These are phyloP conservation scores for Neurospora sp. DNA, from an alignment of 2,329 filamentous ascomycete genomes.

Conservation along the genomic window DNA sequence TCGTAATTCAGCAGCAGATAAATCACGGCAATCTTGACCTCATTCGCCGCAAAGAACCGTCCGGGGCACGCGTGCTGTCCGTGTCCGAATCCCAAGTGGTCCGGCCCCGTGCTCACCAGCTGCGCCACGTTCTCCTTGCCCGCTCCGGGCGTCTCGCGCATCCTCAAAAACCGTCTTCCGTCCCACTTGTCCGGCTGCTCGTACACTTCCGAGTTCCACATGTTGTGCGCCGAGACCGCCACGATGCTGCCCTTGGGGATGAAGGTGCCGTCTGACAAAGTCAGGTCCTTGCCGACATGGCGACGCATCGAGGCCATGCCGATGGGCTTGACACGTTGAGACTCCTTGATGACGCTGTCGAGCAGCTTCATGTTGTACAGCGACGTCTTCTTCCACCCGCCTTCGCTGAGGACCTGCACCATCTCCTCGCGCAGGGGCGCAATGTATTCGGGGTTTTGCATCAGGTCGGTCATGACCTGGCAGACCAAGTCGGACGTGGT, in stretches of 20 bases:
- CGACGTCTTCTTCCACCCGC: conserved; percentile 25
- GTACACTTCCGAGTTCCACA: conserved; percentile 18
- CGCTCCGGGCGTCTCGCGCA: conserved; percentile 15
- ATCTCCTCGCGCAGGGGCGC: conserved; percentile 33
- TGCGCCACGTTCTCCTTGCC: conserved; percentile 19
- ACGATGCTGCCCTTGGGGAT: conserved; percentile 16
- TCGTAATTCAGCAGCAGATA: conserved; percentile 24
- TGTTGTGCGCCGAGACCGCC: conserved; percentile 11
- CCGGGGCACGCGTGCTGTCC: conserved; percentile 32
- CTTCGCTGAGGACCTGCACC: conserved; percentile 22
- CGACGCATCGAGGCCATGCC: conserved; percentile 13
- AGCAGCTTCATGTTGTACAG: conserved; percentile 29
- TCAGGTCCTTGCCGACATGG: conserved; percentile 8
- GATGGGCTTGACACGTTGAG: conserved; percentile 22
- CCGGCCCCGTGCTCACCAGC: conserved; percentile 23
- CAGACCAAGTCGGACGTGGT: conserved; percentile 28
- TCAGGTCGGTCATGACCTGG: conserved; percentile 30
- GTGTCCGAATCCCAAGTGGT: conserved; percentile 29
- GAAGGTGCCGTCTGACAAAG: conserved; percentile 15
- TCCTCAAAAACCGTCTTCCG: conserved; percentile 19
- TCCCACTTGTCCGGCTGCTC: conserved; percentile 19
- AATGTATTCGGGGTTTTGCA: conserved; percentile 28
- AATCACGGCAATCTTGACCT: conserved; percentile 27
- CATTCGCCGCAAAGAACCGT: conserved; percentile 31
- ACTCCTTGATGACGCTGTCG: conserved; percentile 33